A percentile compares a stretch with the other conserved stretches of the same genome.
Conservation (phyloP, 2,329 filamentous ascomycete species). For the Verticillium isaacii region DNA sequence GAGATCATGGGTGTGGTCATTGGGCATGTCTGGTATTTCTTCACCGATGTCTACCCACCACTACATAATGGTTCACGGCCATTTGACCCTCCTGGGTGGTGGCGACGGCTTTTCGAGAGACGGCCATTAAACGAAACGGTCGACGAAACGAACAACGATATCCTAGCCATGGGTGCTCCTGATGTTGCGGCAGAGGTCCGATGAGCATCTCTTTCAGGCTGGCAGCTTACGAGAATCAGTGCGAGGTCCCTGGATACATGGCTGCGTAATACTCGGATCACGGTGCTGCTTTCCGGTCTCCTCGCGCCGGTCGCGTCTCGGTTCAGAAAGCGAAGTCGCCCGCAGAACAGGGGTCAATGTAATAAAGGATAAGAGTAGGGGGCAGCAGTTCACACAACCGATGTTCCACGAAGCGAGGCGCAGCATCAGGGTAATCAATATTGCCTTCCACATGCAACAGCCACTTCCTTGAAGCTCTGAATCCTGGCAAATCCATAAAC, state of each 20-base stretch:
- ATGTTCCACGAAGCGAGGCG: too few relatives aligned
- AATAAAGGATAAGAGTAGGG: too few relatives aligned
- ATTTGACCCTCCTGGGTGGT: constrained; percentile 85
- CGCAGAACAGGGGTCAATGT: too few relatives aligned
- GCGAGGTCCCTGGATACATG: neutral
- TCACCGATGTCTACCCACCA: constrained; percentile 91
- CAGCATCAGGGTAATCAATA: too few relatives aligned
- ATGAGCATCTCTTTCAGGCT: neutral
- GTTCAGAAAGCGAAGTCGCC: too few relatives aligned
- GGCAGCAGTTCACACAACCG: too few relatives aligned
- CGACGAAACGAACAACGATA: constrained; percentile 56
- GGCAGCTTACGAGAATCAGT: neutral
- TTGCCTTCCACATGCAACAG: too few relatives aligned
- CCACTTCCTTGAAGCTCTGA: too few relatives aligned
- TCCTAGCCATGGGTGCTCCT: constrained; percentile 50
- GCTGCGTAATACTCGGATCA: neutral
- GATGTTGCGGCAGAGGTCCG: constrained; percentile 11
- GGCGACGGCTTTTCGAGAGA: constrained; percentile 79
- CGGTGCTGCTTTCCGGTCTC: neutral
- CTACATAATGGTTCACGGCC: constrained; percentile 81
- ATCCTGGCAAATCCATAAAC: too few relatives aligned
- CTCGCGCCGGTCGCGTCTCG: too few relatives aligned
- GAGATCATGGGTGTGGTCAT: constrained; percentile 94
- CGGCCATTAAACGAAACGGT: constrained; percentile 37
- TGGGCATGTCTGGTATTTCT: constrained; percentile 97